Conservation (phyloP, 768 basidiomycete genomes). For the Lactarius hengduanensis region DNA sequence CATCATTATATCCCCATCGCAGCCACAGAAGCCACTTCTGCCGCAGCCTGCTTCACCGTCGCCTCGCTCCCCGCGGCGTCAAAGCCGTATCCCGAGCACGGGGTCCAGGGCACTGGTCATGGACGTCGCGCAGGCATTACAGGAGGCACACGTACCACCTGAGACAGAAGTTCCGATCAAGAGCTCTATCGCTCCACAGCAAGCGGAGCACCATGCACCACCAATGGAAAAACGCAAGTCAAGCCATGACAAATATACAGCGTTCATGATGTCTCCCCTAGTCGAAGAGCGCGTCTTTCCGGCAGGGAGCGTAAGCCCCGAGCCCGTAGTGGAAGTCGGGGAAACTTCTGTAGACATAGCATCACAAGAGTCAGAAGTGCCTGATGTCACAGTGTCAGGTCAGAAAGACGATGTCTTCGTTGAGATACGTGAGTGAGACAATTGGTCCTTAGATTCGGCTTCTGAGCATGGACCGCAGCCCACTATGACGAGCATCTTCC, state of each 20-base stretch:
- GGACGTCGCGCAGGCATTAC: constrained; percentile 71
- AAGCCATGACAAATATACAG: constrained; percentile 65
- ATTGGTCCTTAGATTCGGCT: constrained; percentile 5
- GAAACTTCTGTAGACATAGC: not conserved
- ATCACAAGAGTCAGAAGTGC: not conserved
- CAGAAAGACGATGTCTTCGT: constrained; percentile 26
- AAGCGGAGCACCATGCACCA: constrained; percentile 20
- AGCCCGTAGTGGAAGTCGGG: not conserved
- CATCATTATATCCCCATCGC: constrained; percentile 30
- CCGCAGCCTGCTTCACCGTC: not conserved
- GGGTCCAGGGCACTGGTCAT: constrained; percentile 71
- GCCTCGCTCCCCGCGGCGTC: constrained; percentile 41
- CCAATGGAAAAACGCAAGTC: constrained; percentile 60
- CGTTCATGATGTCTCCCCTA: constrained; percentile 60
- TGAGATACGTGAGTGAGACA: constrained; percentile 37
- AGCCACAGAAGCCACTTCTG: not conserved
- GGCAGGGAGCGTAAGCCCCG: constrained; percentile 29
- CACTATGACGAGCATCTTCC: constrained; percentile 47
- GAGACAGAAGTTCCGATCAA: constrained; percentile 1
- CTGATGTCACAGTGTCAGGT: not conserved
- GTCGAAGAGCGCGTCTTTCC: constrained; percentile 65
- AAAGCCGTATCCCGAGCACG: constrained; percentile 61
- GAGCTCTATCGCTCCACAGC: constrained; percentile 1
- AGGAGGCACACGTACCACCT: constrained; percentile 34
- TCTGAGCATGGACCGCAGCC: constrained; percentile 16